Evolutionary conservation across 176 grass and related monocot genomes (phyloP).

Genomic region (Urochloa ruziziensis): DNA sequence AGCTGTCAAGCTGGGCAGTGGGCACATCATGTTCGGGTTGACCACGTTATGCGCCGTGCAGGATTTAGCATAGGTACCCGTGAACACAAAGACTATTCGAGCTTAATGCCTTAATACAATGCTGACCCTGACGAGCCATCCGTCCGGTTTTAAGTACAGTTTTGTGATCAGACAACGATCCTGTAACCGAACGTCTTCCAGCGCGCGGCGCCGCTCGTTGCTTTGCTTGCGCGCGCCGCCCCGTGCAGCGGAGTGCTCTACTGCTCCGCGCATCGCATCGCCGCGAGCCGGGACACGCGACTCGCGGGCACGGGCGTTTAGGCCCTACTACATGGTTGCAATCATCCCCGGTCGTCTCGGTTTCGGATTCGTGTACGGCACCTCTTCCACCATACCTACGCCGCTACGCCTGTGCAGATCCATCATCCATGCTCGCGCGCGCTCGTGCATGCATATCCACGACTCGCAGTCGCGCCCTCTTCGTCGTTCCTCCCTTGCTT

Average conservation of each 20-base stretch:
- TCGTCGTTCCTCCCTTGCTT: neutral
- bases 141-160: neutral
- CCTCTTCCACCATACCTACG: neutral
- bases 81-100: neutral
- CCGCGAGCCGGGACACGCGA: neutral
- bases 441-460: neutral
- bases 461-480: no score
- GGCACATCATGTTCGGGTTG: neutral
- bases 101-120: no score
- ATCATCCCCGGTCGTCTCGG: neutral
- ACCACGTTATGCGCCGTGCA: neutral
- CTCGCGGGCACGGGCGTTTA: neutral
- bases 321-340: neutral
- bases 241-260: no score
- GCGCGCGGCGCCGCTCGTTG: neutral
- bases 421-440: neutral
- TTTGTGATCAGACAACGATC: neutral
- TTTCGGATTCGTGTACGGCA: slow-evolving; percentile 19
- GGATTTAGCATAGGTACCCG: neutral
- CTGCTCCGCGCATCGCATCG: no score
- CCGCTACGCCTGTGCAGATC: no score
- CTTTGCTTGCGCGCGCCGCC: neutral
- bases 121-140: neutral
- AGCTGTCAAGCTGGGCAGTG: no score
- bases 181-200: neutral